Conservation (phyloP, 73 alveolate species). For the Urostyla sp. region DNA sequence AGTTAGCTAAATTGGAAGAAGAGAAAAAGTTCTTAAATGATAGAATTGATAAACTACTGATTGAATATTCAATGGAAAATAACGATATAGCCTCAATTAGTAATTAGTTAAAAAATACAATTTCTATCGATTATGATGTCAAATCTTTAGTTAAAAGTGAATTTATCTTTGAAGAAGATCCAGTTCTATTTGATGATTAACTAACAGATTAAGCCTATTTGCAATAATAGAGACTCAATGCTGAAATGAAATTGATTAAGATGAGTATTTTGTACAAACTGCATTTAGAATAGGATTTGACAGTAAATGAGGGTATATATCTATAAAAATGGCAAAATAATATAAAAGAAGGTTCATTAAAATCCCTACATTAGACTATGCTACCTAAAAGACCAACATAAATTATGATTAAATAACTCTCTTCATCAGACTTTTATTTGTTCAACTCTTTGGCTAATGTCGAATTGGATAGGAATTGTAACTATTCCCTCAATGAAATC, state of each 20-base stretch:
- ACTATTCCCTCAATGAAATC: slow-evolving; percentile 61
- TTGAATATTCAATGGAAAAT: background rate
- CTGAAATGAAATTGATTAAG: slow-evolving; percentile 72
- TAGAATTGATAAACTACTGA: slow-evolving; percentile 20
- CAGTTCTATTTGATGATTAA: slow-evolving; percentile 47
- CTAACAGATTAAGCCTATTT: slow-evolving; percentile 55
- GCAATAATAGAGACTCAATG: slow-evolving; percentile 34
- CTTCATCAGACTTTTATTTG: slow-evolving; percentile 20
- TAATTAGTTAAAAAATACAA: background rate
- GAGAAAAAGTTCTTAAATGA: slow-evolving; percentile 7
- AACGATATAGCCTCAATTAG: slow-evolving; percentile 23
- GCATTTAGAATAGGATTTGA: slow-evolving; percentile 28
- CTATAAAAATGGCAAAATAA: slow-evolving; percentile 48
- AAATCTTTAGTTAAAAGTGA: slow-evolving; percentile 52
- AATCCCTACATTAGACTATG: slow-evolving; percentile 43
- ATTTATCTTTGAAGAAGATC: slow-evolving; percentile 57
- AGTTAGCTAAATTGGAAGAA: background rate
- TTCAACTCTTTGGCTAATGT: slow-evolving; percentile 45
- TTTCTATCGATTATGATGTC: slow-evolving; percentile 15
- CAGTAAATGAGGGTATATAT: slow-evolving; percentile 53
- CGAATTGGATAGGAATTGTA: slow-evolving; percentile 26
- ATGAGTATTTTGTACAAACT: slow-evolving; percentile 56
- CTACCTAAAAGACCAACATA: slow-evolving; percentile 51
- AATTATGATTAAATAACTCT: slow-evolving; percentile 2
- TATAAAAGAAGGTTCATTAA: background rate